These are phyloP conservation scores for Suillus fuscotomentosus DNA, from an alignment of 768 basidiomycete species.

Conservation along the genomic window DNA sequence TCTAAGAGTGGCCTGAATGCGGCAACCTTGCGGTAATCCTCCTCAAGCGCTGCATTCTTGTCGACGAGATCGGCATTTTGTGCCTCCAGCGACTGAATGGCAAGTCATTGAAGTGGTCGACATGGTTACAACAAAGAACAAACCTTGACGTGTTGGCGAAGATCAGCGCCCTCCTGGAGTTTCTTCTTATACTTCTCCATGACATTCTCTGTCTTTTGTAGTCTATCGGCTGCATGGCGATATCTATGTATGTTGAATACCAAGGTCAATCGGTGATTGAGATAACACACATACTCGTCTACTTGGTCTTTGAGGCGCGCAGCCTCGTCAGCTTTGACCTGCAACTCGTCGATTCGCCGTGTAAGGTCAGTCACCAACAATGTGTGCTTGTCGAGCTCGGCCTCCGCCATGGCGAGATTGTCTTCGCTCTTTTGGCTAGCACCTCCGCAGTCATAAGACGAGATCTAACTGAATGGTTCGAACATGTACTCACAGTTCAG, in stretches of 20 bases:
- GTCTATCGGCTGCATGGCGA: constrained; percentile 86
- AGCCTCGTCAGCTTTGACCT: constrained; percentile 73
- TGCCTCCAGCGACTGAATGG: constrained; percentile 73
- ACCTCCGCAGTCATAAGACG: constrained; percentile 31
- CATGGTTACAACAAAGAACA: constrained; percentile 17
- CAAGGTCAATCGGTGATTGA: neutral
- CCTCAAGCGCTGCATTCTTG: constrained; percentile 88
- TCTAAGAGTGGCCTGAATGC: constrained; percentile 90
- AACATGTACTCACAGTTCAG: constrained; percentile 70
- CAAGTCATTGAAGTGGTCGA: constrained; percentile 1
- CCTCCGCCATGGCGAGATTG: constrained; percentile 77
- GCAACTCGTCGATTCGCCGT: constrained; percentile 79
- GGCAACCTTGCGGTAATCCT: constrained; percentile 84
- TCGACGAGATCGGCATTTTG: constrained; percentile 93
- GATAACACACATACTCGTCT: constrained; percentile 65
- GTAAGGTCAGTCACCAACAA: constrained; percentile 68
- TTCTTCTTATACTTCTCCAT: constrained; percentile 99
- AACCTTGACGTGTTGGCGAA: constrained; percentile 85
- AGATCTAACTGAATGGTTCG: constrained; percentile 3
- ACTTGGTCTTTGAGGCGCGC: constrained; percentile 86
- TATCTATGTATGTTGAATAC: constrained; percentile 48
- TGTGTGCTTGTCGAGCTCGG: constrained; percentile 80
- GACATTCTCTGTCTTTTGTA: constrained; percentile 94
- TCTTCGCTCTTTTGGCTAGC: constrained; percentile 92
- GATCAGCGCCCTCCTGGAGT: constrained; percentile 89